These are phyloP conservation scores for Candida dendrica DNA, from an alignment of 805 yeast species.

Conservation along the genomic window DNA sequence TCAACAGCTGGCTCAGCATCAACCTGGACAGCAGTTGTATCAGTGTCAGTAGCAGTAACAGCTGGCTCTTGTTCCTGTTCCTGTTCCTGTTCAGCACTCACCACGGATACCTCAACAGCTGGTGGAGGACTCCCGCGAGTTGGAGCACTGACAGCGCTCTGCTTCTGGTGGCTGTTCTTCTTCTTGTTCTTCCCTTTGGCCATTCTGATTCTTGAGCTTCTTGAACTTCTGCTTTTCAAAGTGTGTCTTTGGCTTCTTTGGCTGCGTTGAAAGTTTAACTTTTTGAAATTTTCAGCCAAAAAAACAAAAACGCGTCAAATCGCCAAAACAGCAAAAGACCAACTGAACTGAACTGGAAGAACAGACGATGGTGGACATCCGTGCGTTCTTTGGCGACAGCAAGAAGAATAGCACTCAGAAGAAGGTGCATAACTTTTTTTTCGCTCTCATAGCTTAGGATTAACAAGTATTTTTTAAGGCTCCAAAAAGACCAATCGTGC, in stretches of 20 bases:
- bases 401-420: conserved; percentile 8
- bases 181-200: conserved; percentile 15
- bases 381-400: conserved; percentile 29
- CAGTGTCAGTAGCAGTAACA: no score
- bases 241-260: neutral
- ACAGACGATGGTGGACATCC: conserved; percentile 32
- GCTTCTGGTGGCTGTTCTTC: conserved; percentile 3
- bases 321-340: neutral
- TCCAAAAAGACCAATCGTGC: conserved; percentile 13
- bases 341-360: neutral
- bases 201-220: no score
- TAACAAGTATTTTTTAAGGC: conserved; percentile 2
- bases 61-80: no score
- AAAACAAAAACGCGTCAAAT: no score
- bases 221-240: no score
- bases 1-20: neutral
- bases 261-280: neutral
- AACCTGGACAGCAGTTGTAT: no score
- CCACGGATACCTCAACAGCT: conserved; percentile 1
- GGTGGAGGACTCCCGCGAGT: no score
- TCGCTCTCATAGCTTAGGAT: conserved; percentile 3
- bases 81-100: conserved; percentile 14
- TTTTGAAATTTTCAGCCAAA: no score
- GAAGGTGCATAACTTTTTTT: conserved; percentile 7
- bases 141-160: neutral